phyloP scores from a whole-genome alignment of 2,329 filamentous ascomycete species.

The Hypomyces perniciosus region DNA sequence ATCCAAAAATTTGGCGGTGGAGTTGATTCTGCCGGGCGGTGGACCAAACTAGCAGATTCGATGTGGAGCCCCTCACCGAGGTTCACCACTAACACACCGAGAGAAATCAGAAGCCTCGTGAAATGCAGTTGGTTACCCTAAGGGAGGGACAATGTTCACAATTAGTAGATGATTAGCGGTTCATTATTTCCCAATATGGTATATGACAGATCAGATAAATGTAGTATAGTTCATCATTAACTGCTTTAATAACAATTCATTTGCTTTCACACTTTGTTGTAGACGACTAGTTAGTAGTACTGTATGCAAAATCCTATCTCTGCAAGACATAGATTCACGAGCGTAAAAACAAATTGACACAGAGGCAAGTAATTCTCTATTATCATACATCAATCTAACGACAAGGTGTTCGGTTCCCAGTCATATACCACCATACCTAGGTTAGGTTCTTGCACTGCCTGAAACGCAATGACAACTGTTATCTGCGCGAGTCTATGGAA shows the following conservation, averaged over 20 bases:
- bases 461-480: slow-evolving; percentile 24
- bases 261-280: too few species aligned
- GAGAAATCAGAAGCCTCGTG: too few species aligned
- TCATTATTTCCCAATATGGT: too few species aligned
- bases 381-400: slow-evolving; percentile 6
- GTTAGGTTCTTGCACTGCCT: not conserved
- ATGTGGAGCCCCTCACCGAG: slow-evolving; percentile 1
- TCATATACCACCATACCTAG: slow-evolving; percentile 1
- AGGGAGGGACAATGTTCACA: too few species aligned
- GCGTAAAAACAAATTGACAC: not conserved
- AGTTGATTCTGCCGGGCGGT: slow-evolving; percentile 37
- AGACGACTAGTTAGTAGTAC: too few species aligned
- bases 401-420: slow-evolving; percentile 4
- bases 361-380: not conserved
- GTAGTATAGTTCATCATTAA: too few species aligned
- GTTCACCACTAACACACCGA: too few species aligned
- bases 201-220: too few species aligned
- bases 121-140: too few species aligned
- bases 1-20: slow-evolving; percentile 34
- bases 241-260: too few species aligned
- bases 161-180: too few species aligned
- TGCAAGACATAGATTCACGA: not conserved
- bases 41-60: slow-evolving; percentile 4
- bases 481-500: slow-evolving; percentile 31
- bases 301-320: too few species aligned